Percentiles rank a stretch among this genome's conserved stretches.
Evolutionary conservation across 2,329 filamentous ascomycete genomes (phyloP).

Genomic region (Chalara sp.): DNA sequence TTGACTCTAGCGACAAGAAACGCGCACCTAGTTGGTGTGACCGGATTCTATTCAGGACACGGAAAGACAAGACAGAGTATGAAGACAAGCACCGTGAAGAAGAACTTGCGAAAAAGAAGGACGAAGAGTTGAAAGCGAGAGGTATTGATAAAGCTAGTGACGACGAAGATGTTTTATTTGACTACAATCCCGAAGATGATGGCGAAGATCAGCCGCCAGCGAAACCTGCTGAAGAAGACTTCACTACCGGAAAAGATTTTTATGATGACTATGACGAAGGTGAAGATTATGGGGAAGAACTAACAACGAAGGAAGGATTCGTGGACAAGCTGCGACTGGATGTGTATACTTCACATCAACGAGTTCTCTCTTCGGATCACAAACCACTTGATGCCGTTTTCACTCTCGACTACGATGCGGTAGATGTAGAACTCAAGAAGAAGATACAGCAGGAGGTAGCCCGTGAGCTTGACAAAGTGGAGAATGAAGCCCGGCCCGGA

Average conservation of each 20-base stretch:
- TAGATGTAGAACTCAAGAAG: conserved; percentile 78
- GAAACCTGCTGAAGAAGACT: conserved; percentile 15
- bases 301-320: conserved; percentile 52
- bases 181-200: conserved; percentile 82
- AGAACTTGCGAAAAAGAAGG: conserved; percentile 60
- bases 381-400: conserved; percentile 86
- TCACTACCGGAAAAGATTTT: conserved; percentile 41
- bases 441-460: conserved; percentile 82
- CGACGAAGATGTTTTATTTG: conserved; percentile 80
- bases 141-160: conserved; percentile 68
- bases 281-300: conserved; percentile 37
- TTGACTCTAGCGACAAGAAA: conserved; percentile 93
- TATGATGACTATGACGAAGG: conserved; percentile 36
- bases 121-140: conserved; percentile 78
- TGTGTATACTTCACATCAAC: conserved; percentile 81
- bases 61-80: conserved; percentile 60
- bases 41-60: conserved; percentile 79
- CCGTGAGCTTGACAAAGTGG: conserved; percentile 78
- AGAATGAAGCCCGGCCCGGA: conserved; percentile 81
- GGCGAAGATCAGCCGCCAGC: conserved; percentile 38
- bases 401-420: conserved; percentile 76
- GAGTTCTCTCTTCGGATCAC: conserved; percentile 88
- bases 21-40: conserved; percentile 96
- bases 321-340: conserved; percentile 48
- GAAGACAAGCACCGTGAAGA: conserved; percentile 58